These are phyloP conservation scores for Nidula microcarpa DNA, from an alignment of 768 basidiomycete species.

Conservation along the genomic window DNA sequence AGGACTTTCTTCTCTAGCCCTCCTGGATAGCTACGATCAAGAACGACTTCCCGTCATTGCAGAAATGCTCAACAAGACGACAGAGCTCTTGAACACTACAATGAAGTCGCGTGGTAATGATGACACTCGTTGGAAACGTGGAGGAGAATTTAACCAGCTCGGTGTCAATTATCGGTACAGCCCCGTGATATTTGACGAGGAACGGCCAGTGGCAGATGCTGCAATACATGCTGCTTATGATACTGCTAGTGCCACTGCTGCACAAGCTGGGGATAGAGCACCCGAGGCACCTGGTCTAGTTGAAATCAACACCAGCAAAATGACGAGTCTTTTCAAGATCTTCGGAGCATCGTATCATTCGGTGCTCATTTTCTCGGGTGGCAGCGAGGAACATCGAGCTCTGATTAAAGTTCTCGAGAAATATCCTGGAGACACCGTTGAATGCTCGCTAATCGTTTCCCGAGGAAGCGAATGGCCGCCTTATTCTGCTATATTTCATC, in stretches of 20 bases:
- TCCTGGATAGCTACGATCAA: slow-evolving; percentile 37
- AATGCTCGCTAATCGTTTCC: background rate
- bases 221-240: background rate
- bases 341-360: background rate
- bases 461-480: background rate
- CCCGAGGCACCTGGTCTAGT: background rate
- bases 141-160: slow-evolving; percentile 25
- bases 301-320: background rate
- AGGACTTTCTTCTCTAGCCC: slow-evolving; percentile 23
- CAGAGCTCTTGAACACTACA: slow-evolving; percentile 18
- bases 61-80: slow-evolving; percentile 38
- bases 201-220: background rate
- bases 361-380: background rate
- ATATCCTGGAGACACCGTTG: background rate
- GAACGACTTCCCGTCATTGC: slow-evolving; percentile 45
- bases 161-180: slow-evolving; percentile 45
- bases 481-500: slow-evolving; percentile 7
- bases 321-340: background rate
- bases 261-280: background rate
- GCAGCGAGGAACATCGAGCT: background rate
- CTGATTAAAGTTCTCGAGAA: background rate
- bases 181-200: slow-evolving; percentile 31
- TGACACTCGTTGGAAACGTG: slow-evolving; percentile 5
- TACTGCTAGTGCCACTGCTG: background rate
- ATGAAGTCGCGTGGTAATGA: slow-evolving; percentile 8